These are phyloP conservation scores for Amylocystis lapponica DNA, from an alignment of 768 basidiomycete genomes.

Conservation along the genomic window DNA sequence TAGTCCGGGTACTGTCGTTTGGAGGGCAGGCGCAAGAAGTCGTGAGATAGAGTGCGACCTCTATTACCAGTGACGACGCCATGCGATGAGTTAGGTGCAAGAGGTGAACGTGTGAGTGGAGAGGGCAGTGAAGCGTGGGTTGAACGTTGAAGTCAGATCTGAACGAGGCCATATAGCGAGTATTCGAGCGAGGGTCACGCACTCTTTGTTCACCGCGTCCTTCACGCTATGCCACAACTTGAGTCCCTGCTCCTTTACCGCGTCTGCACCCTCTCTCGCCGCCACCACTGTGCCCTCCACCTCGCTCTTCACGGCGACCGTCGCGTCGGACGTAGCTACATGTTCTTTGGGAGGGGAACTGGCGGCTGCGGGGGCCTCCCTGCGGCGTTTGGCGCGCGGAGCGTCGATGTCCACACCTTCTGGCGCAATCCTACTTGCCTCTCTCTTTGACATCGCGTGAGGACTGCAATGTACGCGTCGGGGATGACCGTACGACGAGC, in stretches of 20 bases:
- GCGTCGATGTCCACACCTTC: constrained; percentile 36
- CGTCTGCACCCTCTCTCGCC: constrained; percentile 22
- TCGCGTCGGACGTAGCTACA: constrained; percentile 22
- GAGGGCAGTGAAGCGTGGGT: constrained; percentile 19
- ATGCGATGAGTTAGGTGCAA: constrained; percentile 19
- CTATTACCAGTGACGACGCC: constrained; percentile 29
- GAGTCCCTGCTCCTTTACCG: constrained; percentile 60
- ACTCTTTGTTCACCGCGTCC: constrained; percentile 86
- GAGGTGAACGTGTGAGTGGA: constrained; percentile 18
- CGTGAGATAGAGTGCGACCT: constrained; percentile 54
- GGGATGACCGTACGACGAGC: constrained; percentile 4
- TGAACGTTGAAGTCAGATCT: constrained; percentile 16
- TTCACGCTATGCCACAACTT: constrained; percentile 73
- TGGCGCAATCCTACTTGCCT: constrained; percentile 34
- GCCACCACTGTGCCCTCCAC: constrained; percentile 22
- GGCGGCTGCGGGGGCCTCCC: constrained; percentile 30
- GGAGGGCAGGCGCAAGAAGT: constrained; percentile 65
- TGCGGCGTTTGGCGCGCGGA: constrained; percentile 48
- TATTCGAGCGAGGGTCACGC: constrained; percentile 41
- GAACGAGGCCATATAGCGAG: too few relatives aligned
- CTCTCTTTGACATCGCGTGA: constrained; percentile 43
- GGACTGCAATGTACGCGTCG: not conserved
- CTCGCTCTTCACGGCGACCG: constrained; percentile 25
- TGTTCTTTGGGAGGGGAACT: not conserved
- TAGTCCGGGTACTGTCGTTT: constrained; percentile 83